Conservation (phyloP, 2,329 filamentous ascomycete species). For the Trichoderma sp. region DNA sequence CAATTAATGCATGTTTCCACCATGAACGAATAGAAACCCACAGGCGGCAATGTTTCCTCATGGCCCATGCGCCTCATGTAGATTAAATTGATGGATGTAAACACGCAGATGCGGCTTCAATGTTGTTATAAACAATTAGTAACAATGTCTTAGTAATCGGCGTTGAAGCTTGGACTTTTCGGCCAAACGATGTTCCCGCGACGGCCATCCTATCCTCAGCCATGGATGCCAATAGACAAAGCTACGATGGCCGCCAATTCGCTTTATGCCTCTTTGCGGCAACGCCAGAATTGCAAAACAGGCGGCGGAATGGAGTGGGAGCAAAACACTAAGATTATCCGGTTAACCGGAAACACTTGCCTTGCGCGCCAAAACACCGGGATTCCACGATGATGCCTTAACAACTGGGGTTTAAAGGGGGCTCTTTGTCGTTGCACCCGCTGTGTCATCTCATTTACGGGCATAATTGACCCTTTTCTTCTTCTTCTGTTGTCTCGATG, state of each 20-base stretch:
- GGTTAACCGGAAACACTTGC: background rate
- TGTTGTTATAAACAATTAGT: background rate
- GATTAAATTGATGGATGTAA: slow-evolving; percentile 8
- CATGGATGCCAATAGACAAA: background rate
- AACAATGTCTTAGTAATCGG: background rate
- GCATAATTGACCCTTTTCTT: background rate
- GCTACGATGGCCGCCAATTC: background rate
- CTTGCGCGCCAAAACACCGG: background rate
- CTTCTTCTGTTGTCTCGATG: background rate
- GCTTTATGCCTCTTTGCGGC: background rate
- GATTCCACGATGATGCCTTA: background rate
- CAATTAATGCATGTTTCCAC: slow-evolving; percentile 8
- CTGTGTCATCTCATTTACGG: background rate
- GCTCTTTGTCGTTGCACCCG: background rate
- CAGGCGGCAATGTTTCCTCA: background rate
- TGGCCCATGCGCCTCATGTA: slow-evolving; percentile 15
- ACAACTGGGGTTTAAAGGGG: background rate
- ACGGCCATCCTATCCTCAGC: background rate
- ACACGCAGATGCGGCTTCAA: background rate
- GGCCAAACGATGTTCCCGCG: background rate
- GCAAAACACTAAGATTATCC: slow-evolving; percentile 4
- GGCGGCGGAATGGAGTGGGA: background rate
- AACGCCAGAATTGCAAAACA: background rate
- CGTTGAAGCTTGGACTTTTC: background rate
- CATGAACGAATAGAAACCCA: slow-evolving; percentile 2